Conservation (phyloP, 495 filamentous ascomycete species). For the Cercophora scortea region DNA sequence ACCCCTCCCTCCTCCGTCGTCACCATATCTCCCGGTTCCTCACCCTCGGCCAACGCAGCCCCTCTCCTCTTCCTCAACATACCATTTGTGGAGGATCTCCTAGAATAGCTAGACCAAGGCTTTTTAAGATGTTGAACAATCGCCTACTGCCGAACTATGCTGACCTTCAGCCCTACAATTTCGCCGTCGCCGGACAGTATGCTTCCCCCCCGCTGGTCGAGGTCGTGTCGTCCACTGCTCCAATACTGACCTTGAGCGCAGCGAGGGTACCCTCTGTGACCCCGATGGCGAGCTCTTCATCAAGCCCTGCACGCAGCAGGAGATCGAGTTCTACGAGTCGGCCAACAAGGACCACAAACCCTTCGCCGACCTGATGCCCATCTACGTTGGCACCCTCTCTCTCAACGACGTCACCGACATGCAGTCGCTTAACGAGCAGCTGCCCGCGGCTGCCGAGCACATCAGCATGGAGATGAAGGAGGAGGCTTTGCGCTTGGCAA, state of each 20-base stretch:
- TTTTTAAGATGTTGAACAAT: constrained; percentile 20
- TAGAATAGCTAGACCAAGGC: neutral
- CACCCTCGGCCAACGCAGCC: neutral
- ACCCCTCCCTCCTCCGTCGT: neutral
- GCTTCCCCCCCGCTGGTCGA: constrained; percentile 26
- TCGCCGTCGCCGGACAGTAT: constrained; percentile 92
- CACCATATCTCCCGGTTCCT: neutral
- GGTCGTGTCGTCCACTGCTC: too few relatives aligned
- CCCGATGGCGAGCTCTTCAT: constrained; percentile 78
- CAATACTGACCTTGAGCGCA: constrained; percentile 23
- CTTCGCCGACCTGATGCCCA: constrained; percentile 74
- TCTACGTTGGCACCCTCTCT: constrained; percentile 69
- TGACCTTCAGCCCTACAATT: constrained; percentile 62
- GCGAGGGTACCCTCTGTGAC: constrained; percentile 87
- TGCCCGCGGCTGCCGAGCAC: constrained; percentile 34
- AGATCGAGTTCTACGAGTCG: constrained; percentile 90
- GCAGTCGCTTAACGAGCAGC: constrained; percentile 43
- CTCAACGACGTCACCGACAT: constrained; percentile 40
- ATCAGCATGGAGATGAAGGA: constrained; percentile 34
- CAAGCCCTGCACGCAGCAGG: constrained; percentile 83
- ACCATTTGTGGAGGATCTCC: neutral
- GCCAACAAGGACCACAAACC: constrained; percentile 53
- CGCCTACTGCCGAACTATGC: constrained; percentile 36
- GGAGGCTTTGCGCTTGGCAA: constrained; percentile 23
- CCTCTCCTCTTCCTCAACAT: neutral